These are phyloP conservation scores for Lunularia cruciata DNA, from an alignment of 225 moss, liverwort and hornwort species.

Conservation along the genomic window DNA sequence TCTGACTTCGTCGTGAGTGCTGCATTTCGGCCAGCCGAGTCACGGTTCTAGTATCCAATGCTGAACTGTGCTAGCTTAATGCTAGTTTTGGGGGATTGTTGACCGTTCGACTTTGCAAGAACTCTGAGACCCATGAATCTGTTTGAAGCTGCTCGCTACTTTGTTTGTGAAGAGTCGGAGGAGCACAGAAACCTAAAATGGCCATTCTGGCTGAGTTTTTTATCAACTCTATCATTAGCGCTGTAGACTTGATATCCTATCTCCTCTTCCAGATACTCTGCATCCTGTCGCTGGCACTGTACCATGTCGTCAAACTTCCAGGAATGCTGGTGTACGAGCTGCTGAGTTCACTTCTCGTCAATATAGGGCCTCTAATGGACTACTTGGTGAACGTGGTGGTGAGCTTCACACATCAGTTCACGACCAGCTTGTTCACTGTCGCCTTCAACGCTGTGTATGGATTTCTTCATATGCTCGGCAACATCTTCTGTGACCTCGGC, in stretches of 20 bases:
- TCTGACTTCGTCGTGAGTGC: not conserved
- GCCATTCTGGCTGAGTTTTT: conserved; percentile 32
- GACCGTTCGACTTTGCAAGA: not conserved
- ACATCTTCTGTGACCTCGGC: conserved; percentile 30
- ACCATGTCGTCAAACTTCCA: conserved; percentile 31
- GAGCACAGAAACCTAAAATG: conserved; percentile 15
- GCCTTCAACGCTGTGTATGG: conserved; percentile 19
- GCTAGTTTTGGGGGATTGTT: not conserved
- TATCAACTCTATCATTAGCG: conserved; percentile 24
- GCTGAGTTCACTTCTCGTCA: conserved; percentile 20
- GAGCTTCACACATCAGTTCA: conserved; percentile 19
- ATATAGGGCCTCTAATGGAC: conserved; percentile 28
- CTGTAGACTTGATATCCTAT: conserved; percentile 33
- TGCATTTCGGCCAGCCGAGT: not conserved
- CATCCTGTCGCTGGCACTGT: conserved; percentile 24
- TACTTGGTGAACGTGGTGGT: conserved; percentile 29
- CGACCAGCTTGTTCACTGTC: conserved; percentile 11
- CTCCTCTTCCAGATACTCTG: conserved; percentile 29
- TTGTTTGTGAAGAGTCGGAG: not conserved
- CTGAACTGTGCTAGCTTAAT: not conserved
- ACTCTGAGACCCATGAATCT: conserved; percentile 3
- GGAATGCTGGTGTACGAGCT: conserved; percentile 10
- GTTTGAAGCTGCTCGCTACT: not conserved
- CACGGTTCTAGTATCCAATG: too few relatives aligned
- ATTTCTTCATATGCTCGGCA: conserved; percentile 17